phyloP scores from a whole-genome alignment of 371 early-diverging fungal species.

The Mucor plumbeus region DNA sequence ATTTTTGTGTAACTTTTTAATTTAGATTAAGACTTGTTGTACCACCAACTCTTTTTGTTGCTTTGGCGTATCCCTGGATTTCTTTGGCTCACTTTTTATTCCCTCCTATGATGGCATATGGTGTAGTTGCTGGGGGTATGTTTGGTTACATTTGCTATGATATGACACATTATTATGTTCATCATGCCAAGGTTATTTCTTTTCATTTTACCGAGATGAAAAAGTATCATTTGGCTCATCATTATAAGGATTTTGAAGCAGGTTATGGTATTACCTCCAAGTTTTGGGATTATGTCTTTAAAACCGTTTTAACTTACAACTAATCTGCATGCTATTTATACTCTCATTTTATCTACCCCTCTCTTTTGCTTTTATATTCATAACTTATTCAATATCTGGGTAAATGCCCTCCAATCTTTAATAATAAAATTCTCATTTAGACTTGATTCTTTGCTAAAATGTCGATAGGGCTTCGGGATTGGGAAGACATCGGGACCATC shows the following conservation, averaged over 20 bases:
- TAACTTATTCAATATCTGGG: not conserved
- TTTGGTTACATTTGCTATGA: constrained; percentile 91
- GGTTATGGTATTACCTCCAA: constrained; percentile 93
- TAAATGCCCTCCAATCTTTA: too few relatives aligned
- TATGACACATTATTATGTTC: constrained; percentile 89
- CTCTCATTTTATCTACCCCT: not conserved
- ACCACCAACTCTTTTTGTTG: constrained; percentile 84
- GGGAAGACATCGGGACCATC: too few relatives aligned
- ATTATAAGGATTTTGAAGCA: constrained; percentile 83
- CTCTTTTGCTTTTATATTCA: not conserved
- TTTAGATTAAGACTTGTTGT: constrained; percentile 84
- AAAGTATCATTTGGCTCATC: constrained; percentile 91
- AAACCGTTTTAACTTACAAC: constrained; percentile 56
- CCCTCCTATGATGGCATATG: constrained; percentile 57
- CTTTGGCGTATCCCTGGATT: constrained; percentile 64
- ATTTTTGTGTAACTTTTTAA: constrained; percentile 35
- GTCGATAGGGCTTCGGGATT: too few relatives aligned
- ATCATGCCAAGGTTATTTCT: constrained; percentile 78
- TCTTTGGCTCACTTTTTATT: constrained; percentile 57
- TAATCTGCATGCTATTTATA: not conserved
- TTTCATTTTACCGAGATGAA: constrained; percentile 83
- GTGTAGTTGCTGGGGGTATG: constrained; percentile 71
- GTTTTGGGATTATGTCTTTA: constrained; percentile 86
- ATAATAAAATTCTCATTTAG: not conserved
- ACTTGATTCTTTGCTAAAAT: too few relatives aligned